Evolutionary conservation across 352 stramenopile genomes (phyloP).

Genomic region (Pythium sp.): DNA sequence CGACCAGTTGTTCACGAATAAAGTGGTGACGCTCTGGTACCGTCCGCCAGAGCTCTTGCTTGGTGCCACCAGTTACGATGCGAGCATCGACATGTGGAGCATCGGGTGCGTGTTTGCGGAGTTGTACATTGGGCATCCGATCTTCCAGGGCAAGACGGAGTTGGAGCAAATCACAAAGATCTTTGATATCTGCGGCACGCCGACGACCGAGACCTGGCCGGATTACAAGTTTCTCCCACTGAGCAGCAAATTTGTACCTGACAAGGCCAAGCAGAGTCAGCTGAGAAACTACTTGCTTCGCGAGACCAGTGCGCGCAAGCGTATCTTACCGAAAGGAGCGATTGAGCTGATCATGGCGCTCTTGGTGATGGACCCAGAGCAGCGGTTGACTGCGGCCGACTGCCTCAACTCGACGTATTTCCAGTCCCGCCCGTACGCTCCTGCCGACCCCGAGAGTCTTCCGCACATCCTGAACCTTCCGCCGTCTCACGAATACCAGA

Average conservation of each 20-base stretch:
- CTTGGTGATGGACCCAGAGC: slow-evolving; percentile 93
- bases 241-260: slow-evolving; percentile 80
- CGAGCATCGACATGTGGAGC: slow-evolving; percentile 95
- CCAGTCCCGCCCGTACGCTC: slow-evolving; percentile 60
- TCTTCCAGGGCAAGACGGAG: slow-evolving; percentile 88
- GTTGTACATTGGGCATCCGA: slow-evolving; percentile 81
- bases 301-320: slow-evolving; percentile 66
- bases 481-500: slow-evolving; percentile 86
- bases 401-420: slow-evolving; percentile 96
- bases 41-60: slow-evolving; percentile 92
- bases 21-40: slow-evolving; percentile 96
- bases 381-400: slow-evolving; percentile 90
- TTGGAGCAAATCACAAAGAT: slow-evolving; percentile 88
- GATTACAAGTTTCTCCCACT: slow-evolving; percentile 85
- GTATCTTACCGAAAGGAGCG: slow-evolving; percentile 78
- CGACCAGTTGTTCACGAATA: slow-evolving; percentile 92
- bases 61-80: slow-evolving; percentile 91
- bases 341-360: slow-evolving; percentile 93
- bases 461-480: slow-evolving; percentile 71
- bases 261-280: slow-evolving; percentile 64
- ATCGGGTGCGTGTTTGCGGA: slow-evolving; percentile 90
- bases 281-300: slow-evolving; percentile 75
- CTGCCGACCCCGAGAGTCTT: slow-evolving; percentile 58
- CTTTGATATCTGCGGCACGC: slow-evolving; percentile 85
- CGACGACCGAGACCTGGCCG: slow-evolving; percentile 76